A percentile compares a stretch with the other conserved stretches of the same genome.
phyloP scores from a whole-genome alignment of 2,329 filamentous ascomycete genomes.

The Trichoderma sp. region DNA sequence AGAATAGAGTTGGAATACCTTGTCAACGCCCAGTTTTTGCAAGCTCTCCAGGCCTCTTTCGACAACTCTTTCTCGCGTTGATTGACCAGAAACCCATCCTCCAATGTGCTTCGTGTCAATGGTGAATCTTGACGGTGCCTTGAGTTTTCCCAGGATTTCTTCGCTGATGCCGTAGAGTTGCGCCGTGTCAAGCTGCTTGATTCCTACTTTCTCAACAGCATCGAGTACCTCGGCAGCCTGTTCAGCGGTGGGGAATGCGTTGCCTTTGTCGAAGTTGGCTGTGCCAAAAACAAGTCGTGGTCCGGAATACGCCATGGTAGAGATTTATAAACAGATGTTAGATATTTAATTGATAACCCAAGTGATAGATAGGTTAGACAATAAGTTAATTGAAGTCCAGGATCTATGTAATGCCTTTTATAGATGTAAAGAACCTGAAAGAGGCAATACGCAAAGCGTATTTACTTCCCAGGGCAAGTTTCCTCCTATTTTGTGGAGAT shows the following conservation, averaged over 20 bases:
- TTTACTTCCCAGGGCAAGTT: not conserved
- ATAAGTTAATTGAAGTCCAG: not conserved
- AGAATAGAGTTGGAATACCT: not conserved
- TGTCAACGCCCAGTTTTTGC: not conserved
- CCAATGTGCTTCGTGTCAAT: conserved; percentile 14
- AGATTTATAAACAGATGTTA: not conserved
- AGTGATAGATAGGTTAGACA: not conserved
- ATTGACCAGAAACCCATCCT: not conserved
- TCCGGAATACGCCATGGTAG: not conserved
- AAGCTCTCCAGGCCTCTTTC: not conserved
- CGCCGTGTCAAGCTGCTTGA: conserved; percentile 10
- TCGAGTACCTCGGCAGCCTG: not conserved
- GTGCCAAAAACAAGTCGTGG: not conserved
- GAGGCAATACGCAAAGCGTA: not conserved
- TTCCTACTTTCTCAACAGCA: not conserved
- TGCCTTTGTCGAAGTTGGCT: not conserved
- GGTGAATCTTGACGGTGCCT: not conserved
- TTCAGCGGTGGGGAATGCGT: not conserved
- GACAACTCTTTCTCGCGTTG: not conserved
- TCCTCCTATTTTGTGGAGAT: not conserved
- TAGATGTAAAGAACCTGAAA: not conserved
- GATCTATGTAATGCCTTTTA: not conserved
- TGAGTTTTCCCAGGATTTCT: not conserved
- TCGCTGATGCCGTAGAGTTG: conserved; percentile 9
- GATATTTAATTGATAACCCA: not conserved